Conservation (phyloP, 352 stramenopile species). For the Vaucheria bursata region DNA sequence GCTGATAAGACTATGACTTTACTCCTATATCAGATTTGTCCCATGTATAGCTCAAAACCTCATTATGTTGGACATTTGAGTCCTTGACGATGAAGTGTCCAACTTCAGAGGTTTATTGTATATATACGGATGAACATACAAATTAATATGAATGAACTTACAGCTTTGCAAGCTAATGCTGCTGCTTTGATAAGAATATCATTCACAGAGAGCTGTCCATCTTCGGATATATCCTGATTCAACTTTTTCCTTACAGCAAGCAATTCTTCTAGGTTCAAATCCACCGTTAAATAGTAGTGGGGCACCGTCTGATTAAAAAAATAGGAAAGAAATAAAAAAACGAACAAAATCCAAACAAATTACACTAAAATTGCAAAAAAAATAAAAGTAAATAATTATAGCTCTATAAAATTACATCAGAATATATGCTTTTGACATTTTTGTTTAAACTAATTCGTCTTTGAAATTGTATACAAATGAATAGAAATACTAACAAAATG, state of each 20-base stretch:
- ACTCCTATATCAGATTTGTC: not conserved
- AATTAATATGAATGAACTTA: too few relatives aligned
- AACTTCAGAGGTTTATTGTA: not conserved
- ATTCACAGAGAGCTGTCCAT: conserved; percentile 59
- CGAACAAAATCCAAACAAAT: not conserved
- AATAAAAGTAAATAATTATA: not conserved
- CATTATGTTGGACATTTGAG: not conserved
- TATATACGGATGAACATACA: too few relatives aligned
- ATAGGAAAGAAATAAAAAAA: not conserved
- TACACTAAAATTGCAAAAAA: not conserved
- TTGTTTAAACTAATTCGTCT: not conserved
- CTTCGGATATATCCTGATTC: conserved; percentile 65
- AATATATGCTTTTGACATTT: not conserved
- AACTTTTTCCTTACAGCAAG: conserved; percentile 64
- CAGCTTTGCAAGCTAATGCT: conserved; percentile 58
- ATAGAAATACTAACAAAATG: too few relatives aligned
- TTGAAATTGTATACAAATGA: not conserved
- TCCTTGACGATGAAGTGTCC: too few relatives aligned
- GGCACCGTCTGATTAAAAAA: conserved; percentile 65
- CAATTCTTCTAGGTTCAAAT: conserved; percentile 79
- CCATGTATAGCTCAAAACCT: not conserved
- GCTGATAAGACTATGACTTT: too few relatives aligned
- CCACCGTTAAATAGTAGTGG: conserved; percentile 93
- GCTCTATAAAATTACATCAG: not conserved
- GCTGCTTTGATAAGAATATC: conserved; percentile 72